Evolutionary conservation across 2,329 filamentous ascomycete species (phyloP).

Genomic region (Diaporthe batatas): DNA sequence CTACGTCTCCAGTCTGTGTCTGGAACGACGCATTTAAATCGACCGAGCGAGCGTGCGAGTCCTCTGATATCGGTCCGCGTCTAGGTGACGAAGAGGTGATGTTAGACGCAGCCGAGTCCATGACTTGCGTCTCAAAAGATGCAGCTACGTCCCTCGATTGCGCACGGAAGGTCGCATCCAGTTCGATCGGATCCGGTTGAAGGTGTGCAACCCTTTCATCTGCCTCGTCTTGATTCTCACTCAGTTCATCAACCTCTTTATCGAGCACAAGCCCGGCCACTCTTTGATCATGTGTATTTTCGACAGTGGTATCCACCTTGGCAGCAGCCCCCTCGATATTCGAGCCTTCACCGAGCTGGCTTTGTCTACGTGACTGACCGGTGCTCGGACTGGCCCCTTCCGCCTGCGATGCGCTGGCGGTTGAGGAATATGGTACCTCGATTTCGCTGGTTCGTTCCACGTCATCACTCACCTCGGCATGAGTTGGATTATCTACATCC

Average conservation of each 20-base stretch:
- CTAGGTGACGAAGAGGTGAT: not conserved
- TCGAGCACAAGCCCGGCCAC: not conserved
- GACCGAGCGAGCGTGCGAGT: constrained; percentile 14
- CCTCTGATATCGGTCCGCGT: not conserved
- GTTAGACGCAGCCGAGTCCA: not conserved
- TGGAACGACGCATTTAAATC: constrained; percentile 16
- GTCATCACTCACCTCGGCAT: constrained; percentile 14
- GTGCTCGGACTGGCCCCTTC: constrained; percentile 33
- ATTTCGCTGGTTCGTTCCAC: constrained; percentile 3
- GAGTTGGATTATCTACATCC: constrained; percentile 40
- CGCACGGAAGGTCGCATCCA: constrained; percentile 16
- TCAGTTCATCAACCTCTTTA: not conserved
- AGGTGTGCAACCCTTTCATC: not conserved
- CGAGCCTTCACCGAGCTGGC: not conserved
- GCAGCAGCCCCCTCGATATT: not conserved
- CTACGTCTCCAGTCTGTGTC: constrained; percentile 13
- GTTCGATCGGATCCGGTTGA: constrained; percentile 14
- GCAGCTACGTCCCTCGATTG: constrained; percentile 3
- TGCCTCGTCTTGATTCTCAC: not conserved
- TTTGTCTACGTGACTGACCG: not conserved
- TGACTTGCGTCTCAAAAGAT: constrained; percentile 30
- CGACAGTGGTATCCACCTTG: not conserved
- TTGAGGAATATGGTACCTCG: not conserved
- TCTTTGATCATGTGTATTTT: not conserved
- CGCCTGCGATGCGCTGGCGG: constrained; percentile 8